Evolutionary conservation across 805 yeast genomes (phyloP), one percentile per base, ranked within the genome.

Genomic region (Candida parachauliodes): DNA sequence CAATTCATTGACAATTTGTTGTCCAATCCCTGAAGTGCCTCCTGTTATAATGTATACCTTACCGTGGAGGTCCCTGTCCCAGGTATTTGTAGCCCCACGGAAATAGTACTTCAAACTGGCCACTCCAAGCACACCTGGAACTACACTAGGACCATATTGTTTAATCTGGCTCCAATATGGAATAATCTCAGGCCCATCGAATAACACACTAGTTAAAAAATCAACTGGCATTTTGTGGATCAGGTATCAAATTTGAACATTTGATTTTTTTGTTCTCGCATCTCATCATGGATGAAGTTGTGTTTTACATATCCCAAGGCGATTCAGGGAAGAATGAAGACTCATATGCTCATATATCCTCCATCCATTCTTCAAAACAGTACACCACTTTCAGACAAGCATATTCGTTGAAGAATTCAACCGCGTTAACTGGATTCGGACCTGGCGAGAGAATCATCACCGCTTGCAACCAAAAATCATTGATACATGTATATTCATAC

Each of bases 51-150:
- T 66, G 50, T 71, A 83, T 4, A 89, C 98, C 51, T 81, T 79
- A 1, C 98, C 97, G 54, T 93, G 96, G 55, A 91, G 61, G 46
- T 88, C 89, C 42, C 97, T 72, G 44, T 87, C 95, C 96, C 96
- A 91, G 0, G 88, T 84, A 60, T 91, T 93, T 15, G 74, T 48
- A 1, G 85, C 59, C 8, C 98, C 98, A 24, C 82, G 76, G 50
- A 84, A 80, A 63, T 84, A 87, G 55, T 76, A 77, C 56, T 91
- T 91, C 29, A 79, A 36, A 1, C 72, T 72, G 0, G 65, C 72
- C 0, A 74, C 52, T 0, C 60, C 60, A 0, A 70, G 62, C 0
- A 75, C 52, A 3, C 70, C 62, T 0, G 96, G 95, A 0, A 72
- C 81, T 42, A 73, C 76, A 6, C 51, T 51, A 0, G 95, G 93